Evolutionary conservation across 139 green algal species (phyloP), one percentile per base, ranked within the genome.

Genomic region (Chlorella ohadii): DNA sequence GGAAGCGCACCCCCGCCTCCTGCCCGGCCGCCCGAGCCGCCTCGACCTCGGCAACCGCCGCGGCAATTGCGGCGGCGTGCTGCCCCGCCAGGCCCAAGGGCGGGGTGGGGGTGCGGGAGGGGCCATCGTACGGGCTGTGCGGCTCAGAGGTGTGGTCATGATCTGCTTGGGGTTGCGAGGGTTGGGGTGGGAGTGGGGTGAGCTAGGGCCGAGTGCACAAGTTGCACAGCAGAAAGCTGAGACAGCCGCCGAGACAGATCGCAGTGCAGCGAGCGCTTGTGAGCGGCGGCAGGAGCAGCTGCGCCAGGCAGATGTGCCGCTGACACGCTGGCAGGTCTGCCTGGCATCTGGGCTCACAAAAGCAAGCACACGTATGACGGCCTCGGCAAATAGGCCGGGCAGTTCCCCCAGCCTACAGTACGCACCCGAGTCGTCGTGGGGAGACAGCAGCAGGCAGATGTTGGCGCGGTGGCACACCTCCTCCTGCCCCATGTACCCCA

Each of bases 401-500:
- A 51, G 9, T 51, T 9, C 44, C 44, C 44, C 7, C 44, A 51
- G 44, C 44, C 44, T 9, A 51, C 44, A 16, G 44, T 51, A 5
- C 61, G 19, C 28, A 74, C 63, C 78, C 61, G 78, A 83, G 61
- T 83, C 78, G 78, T 83, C 78, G 39, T 83, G 78, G 63, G 33
- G 28, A 15, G 41, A 0, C 59, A 88, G 39, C 72, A 91, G 67
- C 57, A 94, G 75, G 39, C 86, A 88, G 59, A 95, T 89, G 85
- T 91, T 93, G 72, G 86, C 86, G n/a, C 94, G 85, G 89, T 95
- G 89, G 25, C 93, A 82, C 17, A 97, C 75, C 79, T 97, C 93
- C 34, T 91, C 90, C 23, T 79, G 75, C 23, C 87, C 91, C 3
- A 75, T 28, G 71, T 91, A 94, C 17, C 91, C 92, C 57, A 97